Conservation (phyloP, 1,139 yeast genomes). For the Scheffersomyces parashehatae region DNA sequence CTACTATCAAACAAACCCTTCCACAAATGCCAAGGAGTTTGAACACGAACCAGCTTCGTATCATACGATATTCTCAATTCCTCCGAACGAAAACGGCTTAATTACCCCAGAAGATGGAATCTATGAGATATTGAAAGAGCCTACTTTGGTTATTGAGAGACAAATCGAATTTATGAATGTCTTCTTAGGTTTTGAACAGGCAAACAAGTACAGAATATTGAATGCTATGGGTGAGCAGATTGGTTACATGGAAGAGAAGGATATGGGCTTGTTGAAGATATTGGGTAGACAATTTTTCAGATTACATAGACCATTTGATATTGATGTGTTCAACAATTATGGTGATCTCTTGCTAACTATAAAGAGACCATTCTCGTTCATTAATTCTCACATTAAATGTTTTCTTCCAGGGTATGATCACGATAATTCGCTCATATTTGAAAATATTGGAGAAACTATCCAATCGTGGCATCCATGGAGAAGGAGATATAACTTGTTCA, state of each 20-base stretch:
- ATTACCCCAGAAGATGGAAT: conserved; percentile 58
- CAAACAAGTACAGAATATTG: conserved; percentile 74
- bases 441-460: conserved; percentile 76
- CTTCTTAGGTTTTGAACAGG: conserved; percentile 87
- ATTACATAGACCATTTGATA: conserved; percentile 82
- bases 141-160: conserved; percentile 83
- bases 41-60: conserved; percentile 24
- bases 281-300: conserved; percentile 79
- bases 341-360: conserved; percentile 73
- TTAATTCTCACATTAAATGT: conserved; percentile 84
- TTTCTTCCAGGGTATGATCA: conserved; percentile 56
- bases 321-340: conserved; percentile 71
- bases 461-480: conserved; percentile 97
- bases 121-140: conserved; percentile 62
- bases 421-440: conserved; percentile 39
- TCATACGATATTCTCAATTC: conserved; percentile 32
- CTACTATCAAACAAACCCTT: conserved; percentile 34
- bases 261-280: conserved; percentile 65
- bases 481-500: conserved; percentile 77
- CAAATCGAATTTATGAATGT: conserved; percentile 86
- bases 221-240: conserved; percentile 71
- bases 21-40: conserved; percentile 17
- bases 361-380: conserved; percentile 79
- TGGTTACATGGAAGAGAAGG: conserved; percentile 83
- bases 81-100: conserved; percentile 47